Evolutionary conservation across 202 grass and related monocot genomes (phyloP), one percentile per base, ranked within the genome.

Genomic region (Brachypodium distachyon): DNA sequence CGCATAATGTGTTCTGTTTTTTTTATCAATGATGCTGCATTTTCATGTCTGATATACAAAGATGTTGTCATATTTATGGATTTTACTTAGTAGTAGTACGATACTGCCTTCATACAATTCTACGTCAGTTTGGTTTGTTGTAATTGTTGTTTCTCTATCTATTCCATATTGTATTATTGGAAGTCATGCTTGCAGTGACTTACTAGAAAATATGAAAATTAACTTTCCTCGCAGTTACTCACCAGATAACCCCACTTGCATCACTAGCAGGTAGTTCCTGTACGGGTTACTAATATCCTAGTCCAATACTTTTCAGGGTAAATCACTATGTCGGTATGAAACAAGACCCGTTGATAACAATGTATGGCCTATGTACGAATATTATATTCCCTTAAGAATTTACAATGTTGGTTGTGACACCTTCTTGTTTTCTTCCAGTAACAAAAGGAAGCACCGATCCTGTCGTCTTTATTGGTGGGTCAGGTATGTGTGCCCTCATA

Each of bases 251-350:
- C 12, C 25, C 25, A 61, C 26, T 47, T 32, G 16, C 10, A 53
- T 29, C 55, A 44, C 9, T 59, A 22, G n/a, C n/a, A n/a, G n/a
- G n/a, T n/a, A n/a, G n/a, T n/a, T n/a, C n/a, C n/a, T n/a, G n/a
- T n/a, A n/a, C n/a, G n/a, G n/a, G n/a, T n/a, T 65, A 38, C 62
- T 67, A 43, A 67, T 67, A 67, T 67, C 12, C 3, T 7, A 26
- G 21, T 56, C 29, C 25, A 19, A 70, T 69, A 13, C 55, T 53
- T 92, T 53, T 29, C 89, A 98, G 95, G 82, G 74, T 98, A 33
- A 81, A 95, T 40, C 91, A 98, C 55, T 95, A 80, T 78, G 85
- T 98, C 64, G 91, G 95, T 66, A 72, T 83, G 2, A 98, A 98
- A 81, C 85, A 88, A 41, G 95, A 98, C 72, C 95, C 87, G 1